Evolutionary conservation across 345 rosid species (phyloP).

Genomic region (Boechera retrofracta): DNA sequence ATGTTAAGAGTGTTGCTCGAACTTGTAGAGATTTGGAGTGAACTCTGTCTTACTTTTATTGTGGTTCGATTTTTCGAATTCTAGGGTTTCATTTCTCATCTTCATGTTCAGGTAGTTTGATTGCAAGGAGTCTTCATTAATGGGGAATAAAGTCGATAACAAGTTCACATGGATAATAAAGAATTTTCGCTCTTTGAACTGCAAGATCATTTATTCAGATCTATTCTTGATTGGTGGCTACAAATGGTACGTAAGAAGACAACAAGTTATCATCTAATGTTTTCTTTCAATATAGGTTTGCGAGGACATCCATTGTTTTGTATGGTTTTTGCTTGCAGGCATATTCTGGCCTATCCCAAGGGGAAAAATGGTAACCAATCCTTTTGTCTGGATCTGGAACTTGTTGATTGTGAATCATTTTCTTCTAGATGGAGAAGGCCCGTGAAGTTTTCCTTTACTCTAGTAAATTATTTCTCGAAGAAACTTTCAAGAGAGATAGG

Average conservation of each 20-base stretch:
- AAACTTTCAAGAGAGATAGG: not conserved
- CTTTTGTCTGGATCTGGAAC: not conserved
- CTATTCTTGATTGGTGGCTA: not conserved
- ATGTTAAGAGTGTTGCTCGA: too few species aligned
- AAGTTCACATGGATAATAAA: constrained; percentile 18
- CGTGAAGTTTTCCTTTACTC: not conserved
- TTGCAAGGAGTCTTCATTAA: not conserved
- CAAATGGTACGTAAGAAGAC: not conserved
- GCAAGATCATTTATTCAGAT: not conserved
- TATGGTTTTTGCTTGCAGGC: constrained; percentile 50
- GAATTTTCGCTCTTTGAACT: not conserved
- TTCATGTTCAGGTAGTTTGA: constrained; percentile 3
- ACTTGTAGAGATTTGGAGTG: too few species aligned
- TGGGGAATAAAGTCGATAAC: not conserved
- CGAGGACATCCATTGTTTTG: not conserved
- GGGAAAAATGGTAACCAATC: constrained; percentile 30
- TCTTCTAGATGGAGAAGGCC: not conserved
- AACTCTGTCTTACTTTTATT: too few species aligned
- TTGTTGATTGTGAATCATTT: not conserved
- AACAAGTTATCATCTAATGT: not conserved
- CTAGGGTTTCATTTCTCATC: not conserved
- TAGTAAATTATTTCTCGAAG: not conserved
- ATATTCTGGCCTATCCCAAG: constrained; percentile 67
- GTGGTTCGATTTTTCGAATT: not conserved
- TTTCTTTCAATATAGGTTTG: not conserved